Base-by-base conservation (phyloP, 805 yeast species). In the Saccharomycopsis microspora region DNA sequence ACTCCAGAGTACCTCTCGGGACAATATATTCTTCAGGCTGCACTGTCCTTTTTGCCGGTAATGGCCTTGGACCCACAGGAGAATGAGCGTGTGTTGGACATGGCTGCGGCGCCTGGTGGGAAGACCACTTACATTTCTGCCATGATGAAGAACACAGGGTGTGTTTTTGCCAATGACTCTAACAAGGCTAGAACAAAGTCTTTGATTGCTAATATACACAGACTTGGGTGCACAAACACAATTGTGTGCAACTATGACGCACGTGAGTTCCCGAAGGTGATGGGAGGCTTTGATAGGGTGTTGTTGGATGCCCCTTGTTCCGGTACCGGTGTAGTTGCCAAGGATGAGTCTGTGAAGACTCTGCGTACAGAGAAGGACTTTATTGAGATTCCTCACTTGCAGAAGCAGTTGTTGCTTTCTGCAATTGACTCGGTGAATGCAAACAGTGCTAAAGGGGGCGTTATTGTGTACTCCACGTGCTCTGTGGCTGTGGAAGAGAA, bases 1-100 rank as follows among this genome's bases (percentile, higher is more conserved):
- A 93, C 99, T 5, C 98, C 99, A 41, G 99, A 93, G 68, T 93
- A 93, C 63, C 72, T 93, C 60, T 95, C 97, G 9, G 99, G 99
- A 60, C 96, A 93, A 61, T 93, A 93, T 68, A 93, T 93, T 54
- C 70, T 93, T 58, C 99, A 93, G 67, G 99, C 99, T 40, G 99
- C 99, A 28, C 89, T 97, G 4, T 89, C 97, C 6, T 93, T 90
- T 67, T 69, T 93, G 61, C 99, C 99, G 5, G 96, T 89, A 27
- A 86, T 93, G 90, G 99, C 99, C 0, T 70, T 93, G 57, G 90
- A 81, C 54, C 98, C 99, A n/a, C 94, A 88, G 64, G 97, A 88
- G 66, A 81, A 85, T 62, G 99, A 93, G 70, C 82, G 98, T 60
- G 74, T 93, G 39, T 71, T 93, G 54, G 99, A 93, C 69, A 93